These are phyloP conservation scores for Rosa persica DNA, from an alignment of 306 rosid species.

Conservation along the genomic window DNA sequence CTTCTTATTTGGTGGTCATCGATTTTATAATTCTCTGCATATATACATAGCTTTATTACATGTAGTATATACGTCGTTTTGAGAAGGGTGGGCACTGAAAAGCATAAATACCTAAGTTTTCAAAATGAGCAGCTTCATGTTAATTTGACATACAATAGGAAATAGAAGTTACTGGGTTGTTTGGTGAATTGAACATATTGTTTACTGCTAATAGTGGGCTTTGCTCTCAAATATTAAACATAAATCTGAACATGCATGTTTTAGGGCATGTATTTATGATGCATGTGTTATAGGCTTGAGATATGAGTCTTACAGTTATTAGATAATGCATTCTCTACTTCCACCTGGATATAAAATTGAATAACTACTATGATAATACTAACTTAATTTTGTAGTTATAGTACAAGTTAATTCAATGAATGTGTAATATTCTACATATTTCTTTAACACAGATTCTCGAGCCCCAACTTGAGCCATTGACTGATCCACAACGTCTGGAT, in stretches of 20 bases:
- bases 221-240: neutral
- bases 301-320: neutral
- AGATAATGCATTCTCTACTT: neutral
- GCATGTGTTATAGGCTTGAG: neutral
- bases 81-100: neutral
- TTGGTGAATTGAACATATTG: neutral
- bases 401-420: neutral
- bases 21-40: neutral
- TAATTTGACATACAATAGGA: neutral
- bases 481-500: conserved; percentile 45
- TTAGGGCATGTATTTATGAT: neutral
- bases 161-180: neutral
- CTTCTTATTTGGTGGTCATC: neutral
- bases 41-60: neutral
- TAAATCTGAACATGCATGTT: neutral
- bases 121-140: neutral
- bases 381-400: conserved; percentile 1
- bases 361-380: neutral
- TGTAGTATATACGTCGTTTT: neutral
- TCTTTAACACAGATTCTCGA: conserved; percentile 45
- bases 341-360: neutral
- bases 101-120: neutral
- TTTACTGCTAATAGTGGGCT: neutral
- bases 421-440: conserved; percentile 2
- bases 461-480: conserved; percentile 63